Conservation (phyloP, 2,329 filamentous ascomycete genomes). For the Didymella arachidicola region DNA sequence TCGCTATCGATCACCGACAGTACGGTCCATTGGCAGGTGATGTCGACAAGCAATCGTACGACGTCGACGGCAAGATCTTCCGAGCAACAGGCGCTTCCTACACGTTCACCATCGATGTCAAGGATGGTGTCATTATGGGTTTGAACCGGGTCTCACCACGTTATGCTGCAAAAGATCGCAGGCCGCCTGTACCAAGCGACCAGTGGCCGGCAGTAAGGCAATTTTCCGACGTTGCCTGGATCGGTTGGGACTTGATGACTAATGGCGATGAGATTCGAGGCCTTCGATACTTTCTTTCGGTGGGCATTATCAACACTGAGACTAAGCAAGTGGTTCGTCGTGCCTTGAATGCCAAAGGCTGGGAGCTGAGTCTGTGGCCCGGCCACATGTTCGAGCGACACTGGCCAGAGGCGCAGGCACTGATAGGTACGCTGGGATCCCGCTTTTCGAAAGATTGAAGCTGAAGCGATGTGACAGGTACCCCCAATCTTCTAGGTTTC, state of each 20-base stretch:
- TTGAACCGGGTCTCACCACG: slow-evolving; percentile 25
- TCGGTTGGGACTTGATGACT: slow-evolving; percentile 21
- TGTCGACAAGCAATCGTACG: slow-evolving; percentile 25
- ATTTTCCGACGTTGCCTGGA: slow-evolving; percentile 32
- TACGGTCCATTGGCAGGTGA: not conserved
- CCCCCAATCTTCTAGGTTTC: slow-evolving; percentile 29
- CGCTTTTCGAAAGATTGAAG: not conserved
- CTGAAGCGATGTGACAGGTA: slow-evolving; percentile 18
- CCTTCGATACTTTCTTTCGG: slow-evolving; percentile 27
- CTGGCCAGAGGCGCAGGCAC: slow-evolving; percentile 24
- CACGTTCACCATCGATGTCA: slow-evolving; percentile 24
- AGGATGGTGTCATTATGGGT: slow-evolving; percentile 29
- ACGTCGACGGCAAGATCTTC: slow-evolving; percentile 16
- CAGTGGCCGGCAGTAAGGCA: slow-evolving; percentile 23
- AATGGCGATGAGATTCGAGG: slow-evolving; percentile 12
- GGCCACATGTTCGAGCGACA: slow-evolving; percentile 26
- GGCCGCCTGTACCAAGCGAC: slow-evolving; percentile 18
- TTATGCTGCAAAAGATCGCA: slow-evolving; percentile 21
- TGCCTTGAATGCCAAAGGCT: slow-evolving; percentile 18
- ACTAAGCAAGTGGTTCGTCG: slow-evolving; percentile 22
- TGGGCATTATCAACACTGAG: slow-evolving; percentile 26
- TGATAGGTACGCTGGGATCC: slow-evolving; percentile 24
- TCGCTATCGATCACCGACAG: slow-evolving; percentile 20
- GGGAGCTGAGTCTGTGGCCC: slow-evolving; percentile 23
- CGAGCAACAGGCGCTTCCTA: slow-evolving; percentile 27